A percentile compares a stretch with the other conserved stretches of the same genome.
Evolutionary conservation across 1,284 basidiomycete genomes (phyloP).

Genomic region (Inonotus obliquus): DNA sequence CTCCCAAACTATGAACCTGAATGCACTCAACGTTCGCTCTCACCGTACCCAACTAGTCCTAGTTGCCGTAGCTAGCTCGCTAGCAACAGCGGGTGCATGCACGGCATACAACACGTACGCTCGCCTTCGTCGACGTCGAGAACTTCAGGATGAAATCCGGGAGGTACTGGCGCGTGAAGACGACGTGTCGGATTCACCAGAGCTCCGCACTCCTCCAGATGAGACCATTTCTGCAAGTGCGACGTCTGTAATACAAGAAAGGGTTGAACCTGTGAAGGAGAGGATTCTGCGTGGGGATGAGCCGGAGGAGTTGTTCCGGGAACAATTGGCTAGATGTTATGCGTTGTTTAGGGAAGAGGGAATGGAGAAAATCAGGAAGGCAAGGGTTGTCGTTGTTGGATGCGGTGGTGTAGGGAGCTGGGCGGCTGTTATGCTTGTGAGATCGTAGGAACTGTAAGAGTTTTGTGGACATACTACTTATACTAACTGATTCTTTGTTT

Average conservation of each 20-base stretch:
- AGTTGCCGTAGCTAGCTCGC: conserved; percentile 58
- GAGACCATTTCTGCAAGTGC: neutral
- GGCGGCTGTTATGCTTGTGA: conserved; percentile 90
- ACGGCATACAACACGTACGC: conserved; percentile 50
- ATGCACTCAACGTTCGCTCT: conserved; percentile 22
- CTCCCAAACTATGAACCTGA: neutral
- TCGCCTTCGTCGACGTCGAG: conserved; percentile 43
- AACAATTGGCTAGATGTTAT: conserved; percentile 92
- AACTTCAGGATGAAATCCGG: conserved; percentile 51
- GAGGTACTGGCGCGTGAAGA: conserved; percentile 19
- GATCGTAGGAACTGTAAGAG: conserved; percentile 45
- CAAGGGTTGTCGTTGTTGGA: conserved; percentile 85
- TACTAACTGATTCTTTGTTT: neutral
- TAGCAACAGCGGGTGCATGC: conserved; percentile 52
- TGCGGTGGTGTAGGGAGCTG: conserved; percentile 97
- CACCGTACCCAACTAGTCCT: conserved; percentile 53
- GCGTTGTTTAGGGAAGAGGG: conserved; percentile 91
- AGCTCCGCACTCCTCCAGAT: conserved; percentile 5
- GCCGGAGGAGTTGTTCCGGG: conserved; percentile 57
- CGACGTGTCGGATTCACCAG: conserved; percentile 8
- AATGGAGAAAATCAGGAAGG: conserved; percentile 75
- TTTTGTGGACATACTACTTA: neutral
- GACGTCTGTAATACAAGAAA: conserved; percentile 9
- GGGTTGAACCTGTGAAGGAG: conserved; percentile 5
- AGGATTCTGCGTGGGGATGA: conserved; percentile 7